phyloP scores from a whole-genome alignment of 2,329 filamentous ascomycete genomes.

The Clarireedia homoeocarpa region DNA sequence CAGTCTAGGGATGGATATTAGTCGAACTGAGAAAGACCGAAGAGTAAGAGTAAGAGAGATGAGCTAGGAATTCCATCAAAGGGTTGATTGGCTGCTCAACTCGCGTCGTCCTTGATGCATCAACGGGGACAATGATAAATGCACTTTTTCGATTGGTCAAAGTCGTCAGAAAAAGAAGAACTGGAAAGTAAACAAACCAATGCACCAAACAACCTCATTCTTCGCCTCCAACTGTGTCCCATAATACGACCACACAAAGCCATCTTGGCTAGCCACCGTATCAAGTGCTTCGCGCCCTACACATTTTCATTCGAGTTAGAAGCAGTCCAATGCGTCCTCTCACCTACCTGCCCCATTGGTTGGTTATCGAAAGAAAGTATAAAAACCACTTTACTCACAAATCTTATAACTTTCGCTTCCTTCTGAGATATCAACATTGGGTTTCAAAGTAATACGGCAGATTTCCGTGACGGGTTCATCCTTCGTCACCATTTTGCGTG shows the following conservation, averaged over 20 bases:
- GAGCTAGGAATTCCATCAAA: background rate
- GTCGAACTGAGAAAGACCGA: background rate
- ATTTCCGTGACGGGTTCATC: constrained; percentile 31
- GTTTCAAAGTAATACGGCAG: constrained; percentile 31
- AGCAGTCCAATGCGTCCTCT: background rate
- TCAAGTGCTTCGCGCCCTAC: background rate
- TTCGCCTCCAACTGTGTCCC: background rate
- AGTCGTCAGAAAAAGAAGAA: background rate
- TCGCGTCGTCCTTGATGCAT: too few relatives aligned
- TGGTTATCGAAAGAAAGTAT: background rate
- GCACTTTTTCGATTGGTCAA: too few relatives aligned
- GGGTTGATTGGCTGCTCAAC: background rate
- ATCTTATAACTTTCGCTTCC: background rate
- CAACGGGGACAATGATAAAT: too few relatives aligned
- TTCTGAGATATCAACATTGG: constrained; percentile 24
- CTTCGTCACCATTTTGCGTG: background rate
- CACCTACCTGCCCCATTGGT: background rate
- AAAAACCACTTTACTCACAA: background rate
- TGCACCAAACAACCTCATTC: background rate
- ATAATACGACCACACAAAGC: background rate
- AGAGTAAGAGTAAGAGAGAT: too few relatives aligned
- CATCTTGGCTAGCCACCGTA: background rate
- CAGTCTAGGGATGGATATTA: constrained; percentile 23
- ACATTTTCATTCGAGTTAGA: constrained; percentile 14
- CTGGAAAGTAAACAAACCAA: background rate